Evolutionary conservation across 192 early-diverging fungal species (phyloP).

Genomic region (Entomortierella lignicola): DNA sequence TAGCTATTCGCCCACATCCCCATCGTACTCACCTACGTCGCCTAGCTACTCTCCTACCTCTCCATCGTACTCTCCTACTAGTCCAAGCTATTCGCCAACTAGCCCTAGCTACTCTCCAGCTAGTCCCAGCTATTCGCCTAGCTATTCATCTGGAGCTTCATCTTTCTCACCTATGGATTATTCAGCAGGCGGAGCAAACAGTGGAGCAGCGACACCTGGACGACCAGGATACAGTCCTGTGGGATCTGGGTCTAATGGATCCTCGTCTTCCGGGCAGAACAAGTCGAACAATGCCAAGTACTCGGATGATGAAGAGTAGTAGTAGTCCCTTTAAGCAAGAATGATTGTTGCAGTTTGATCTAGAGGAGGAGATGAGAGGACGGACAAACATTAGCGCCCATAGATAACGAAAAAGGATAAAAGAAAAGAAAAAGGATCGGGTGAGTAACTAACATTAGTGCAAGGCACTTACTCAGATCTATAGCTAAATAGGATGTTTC

Average conservation of each 20-base stretch:
- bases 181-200: constrained; percentile 21
- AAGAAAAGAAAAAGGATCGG: too few relatives aligned
- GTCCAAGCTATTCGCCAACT: constrained; percentile 19
- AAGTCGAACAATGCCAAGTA: constrained; percentile 33
- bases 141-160: constrained; percentile 36
- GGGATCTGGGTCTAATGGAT: constrained; percentile 16
- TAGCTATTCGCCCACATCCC: constrained; percentile 80
- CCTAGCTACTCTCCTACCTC: constrained; percentile 62
- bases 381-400: too few relatives aligned
- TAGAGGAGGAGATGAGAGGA: not conserved
- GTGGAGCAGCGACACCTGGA: constrained; percentile 46
- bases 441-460: too few relatives aligned
- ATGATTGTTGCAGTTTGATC: too few relatives aligned
- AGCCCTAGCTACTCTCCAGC: constrained; percentile 80
- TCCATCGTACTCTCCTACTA: constrained; percentile 10
- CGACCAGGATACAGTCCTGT: constrained; percentile 38
- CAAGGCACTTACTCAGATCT: too few relatives aligned
- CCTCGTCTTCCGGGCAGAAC: constrained; percentile 16
- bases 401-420: not conserved
- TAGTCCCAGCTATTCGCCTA: constrained; percentile 55
- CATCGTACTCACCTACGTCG: constrained; percentile 74
- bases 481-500: too few relatives aligned
- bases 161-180: constrained; percentile 64
- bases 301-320: constrained; percentile 48
- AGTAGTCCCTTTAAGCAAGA: not conserved